phyloP scores from a whole-genome alignment of 306 rosid species.

The Casuarina equisetifolia region DNA sequence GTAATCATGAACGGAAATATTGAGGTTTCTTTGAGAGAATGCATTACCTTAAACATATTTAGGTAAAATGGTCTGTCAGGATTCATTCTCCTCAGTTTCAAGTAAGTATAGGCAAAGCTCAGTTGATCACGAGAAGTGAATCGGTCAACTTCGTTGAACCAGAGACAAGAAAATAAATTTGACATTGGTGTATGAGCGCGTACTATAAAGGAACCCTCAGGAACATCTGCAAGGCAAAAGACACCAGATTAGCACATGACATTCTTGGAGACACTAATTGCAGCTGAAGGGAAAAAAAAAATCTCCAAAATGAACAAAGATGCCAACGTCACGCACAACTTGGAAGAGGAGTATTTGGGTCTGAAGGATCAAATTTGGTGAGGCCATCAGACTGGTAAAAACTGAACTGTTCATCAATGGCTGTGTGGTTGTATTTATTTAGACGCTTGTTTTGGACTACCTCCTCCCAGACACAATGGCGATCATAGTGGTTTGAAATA shows the following conservation, averaged over 20 bases:
- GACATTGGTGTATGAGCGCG: conserved; percentile 95
- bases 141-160: conserved; percentile 95
- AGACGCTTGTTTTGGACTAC: conserved; percentile 91
- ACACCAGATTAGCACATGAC: conserved; percentile 20
- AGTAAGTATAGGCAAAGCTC: conserved; percentile 86
- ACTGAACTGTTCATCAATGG: conserved; percentile 74
- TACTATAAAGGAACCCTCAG: conserved; percentile 91
- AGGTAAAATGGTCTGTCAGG: conserved; percentile 63
- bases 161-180: conserved; percentile 90
- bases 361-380: conserved; percentile 64
- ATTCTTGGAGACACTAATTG: conserved; percentile 16
- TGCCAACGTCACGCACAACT: conserved; percentile 62
- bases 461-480: conserved; percentile 95
- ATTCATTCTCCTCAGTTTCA: conserved; percentile 82
- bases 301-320: conserved; percentile 34
- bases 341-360: conserved; percentile 61
- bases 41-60: conserved; percentile 80
- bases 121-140: conserved; percentile 97
- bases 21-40: neutral
- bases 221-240: conserved; percentile 66
- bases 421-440: conserved; percentile 76
- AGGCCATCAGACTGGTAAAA: conserved; percentile 88
- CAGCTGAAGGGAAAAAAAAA: neutral
- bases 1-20: conserved; percentile 12
- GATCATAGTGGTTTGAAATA: conserved; percentile 91